Evolutionary conservation across 1,139 yeast genomes (phyloP), one percentile per base, ranked within the genome.

Genomic region (Kodamaea derodonti): DNA sequence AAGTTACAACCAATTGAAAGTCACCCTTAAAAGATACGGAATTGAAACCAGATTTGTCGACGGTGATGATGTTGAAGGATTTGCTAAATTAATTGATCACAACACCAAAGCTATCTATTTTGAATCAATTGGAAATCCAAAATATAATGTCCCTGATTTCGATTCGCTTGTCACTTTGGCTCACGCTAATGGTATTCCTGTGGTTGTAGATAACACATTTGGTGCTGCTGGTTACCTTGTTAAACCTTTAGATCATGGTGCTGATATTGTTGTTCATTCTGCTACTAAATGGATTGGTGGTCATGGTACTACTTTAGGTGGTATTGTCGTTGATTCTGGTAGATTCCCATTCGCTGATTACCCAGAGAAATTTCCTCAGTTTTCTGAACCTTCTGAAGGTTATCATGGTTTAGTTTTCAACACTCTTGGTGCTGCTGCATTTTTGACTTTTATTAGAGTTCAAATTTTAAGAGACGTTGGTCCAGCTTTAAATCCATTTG

Each of bases 261-360:
- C 87, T 14, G 95, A 85, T 56, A 74, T 85, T 40, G 95, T 85
- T 37, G 82, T 84, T 30, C 95, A 86, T 66, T 84, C 95, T 17
- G 95, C 86, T 45, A 92, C 97, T 38, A 92, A 92, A 64, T 92
- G 97, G 96, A 88, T 92, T 49, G 95, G 95, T 47, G 98, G 97
- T 42, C 97, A 90, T 58, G 97, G 97, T 56, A 88, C 88, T 40
- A 85, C 97, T 34, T 81, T 92, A 60, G 97, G 86, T 35, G 98
- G 98, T 68, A 86, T 82, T 35, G 73, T 92, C 46, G 74, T 92
- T 35, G 97, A 85, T 60, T 77, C 88, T 28, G 97, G 97, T 49
- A 86, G 83, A 42, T 92, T 92, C 73, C 94, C 92, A 51, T 92
- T 95, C 92, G 69, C 75, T 41, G 75, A 86, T 45, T 76, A 85